phyloP scores from a whole-genome alignment of 495 filamentous ascomycete genomes.

The Penicillium arizonense region DNA sequence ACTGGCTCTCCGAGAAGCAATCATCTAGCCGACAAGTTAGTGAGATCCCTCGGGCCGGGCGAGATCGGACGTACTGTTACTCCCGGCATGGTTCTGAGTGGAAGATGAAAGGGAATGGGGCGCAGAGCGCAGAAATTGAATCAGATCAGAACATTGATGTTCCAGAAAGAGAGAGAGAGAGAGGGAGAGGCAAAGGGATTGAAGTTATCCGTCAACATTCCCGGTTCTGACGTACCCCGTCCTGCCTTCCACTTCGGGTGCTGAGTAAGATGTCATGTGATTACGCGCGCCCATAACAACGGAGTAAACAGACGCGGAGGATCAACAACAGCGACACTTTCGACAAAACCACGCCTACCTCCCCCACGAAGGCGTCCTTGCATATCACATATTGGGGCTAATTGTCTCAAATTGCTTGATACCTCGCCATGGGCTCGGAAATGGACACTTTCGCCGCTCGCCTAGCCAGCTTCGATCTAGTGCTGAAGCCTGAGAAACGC shows the following conservation, averaged over 20 bases:
- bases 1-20: slow-evolving; percentile 18
- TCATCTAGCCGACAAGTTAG: slow-evolving; percentile 21
- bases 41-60: slow-evolving; percentile 7
- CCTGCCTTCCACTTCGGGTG: slow-evolving; percentile 4
- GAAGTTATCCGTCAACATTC: slow-evolving; percentile 10
- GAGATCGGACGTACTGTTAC: slow-evolving; percentile 29
- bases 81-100: slow-evolving; percentile 32
- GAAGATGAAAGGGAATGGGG: slow-evolving; percentile 23
- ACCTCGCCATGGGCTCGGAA: slow-evolving; percentile 29
- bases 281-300: slow-evolving; percentile 34
- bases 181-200: slow-evolving; percentile 10
- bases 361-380: slow-evolving; percentile 1
- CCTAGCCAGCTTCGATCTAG: slow-evolving; percentile 68
- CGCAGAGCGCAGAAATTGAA: slow-evolving; percentile 23
- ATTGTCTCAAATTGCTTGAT: slow-evolving; percentile 8
- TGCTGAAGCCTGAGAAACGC: slow-evolving; percentile 59
- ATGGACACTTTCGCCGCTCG: slow-evolving; percentile 69
- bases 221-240: slow-evolving; percentile 26
- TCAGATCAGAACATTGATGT: slow-evolving; percentile 17
- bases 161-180: slow-evolving; percentile 21
- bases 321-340: slow-evolving; percentile 20
- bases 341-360: background rate
- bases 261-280: slow-evolving; percentile 28
- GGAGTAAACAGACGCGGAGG: slow-evolving; percentile 39
- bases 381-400: slow-evolving; percentile 1